Evolutionary conservation across 177 flowering plant genomes (phyloP).

Genomic region (Tripterygium wilfordii): DNA sequence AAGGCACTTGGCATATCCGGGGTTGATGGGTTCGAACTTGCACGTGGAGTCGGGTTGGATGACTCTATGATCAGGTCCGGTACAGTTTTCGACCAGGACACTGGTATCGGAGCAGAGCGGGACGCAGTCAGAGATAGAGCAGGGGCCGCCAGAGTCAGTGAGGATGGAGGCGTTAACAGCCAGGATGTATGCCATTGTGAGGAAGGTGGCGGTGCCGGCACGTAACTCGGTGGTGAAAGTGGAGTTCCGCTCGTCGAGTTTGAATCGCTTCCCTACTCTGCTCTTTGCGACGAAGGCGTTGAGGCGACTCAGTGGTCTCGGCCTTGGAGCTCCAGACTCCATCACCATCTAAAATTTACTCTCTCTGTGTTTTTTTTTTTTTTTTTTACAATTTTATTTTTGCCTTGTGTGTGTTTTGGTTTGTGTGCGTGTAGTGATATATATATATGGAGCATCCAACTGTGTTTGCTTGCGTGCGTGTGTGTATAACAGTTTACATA

Average conservation of each 20-base stretch:
- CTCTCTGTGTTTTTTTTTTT: too few species aligned
- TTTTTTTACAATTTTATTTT: too few species aligned
- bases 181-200: constrained; percentile 95
- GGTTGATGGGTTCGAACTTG: constrained; percentile 76
- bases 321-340: constrained; percentile 6
- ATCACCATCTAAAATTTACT: too few species aligned
- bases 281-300: constrained; percentile 42
- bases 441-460: too few species aligned
- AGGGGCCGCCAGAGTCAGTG: constrained; percentile 86
- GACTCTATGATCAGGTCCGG: constrained; percentile 25
- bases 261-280: constrained; percentile 66
- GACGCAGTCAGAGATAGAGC: constrained; percentile 71
- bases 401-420: too few species aligned
- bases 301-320: constrained; percentile 21
- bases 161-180: constrained; percentile 93
- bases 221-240: constrained; percentile 93
- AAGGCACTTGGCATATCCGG: constrained; percentile 74
- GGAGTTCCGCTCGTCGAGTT: constrained; percentile 56
- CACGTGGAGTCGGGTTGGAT: constrained; percentile 60
- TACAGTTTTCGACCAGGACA: constrained; percentile 31
- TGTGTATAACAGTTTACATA: too few species aligned
- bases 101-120: constrained; percentile 52
- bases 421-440: too few species aligned
- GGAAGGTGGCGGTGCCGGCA: constrained; percentile 93
- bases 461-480: too few species aligned